Evolutionary conservation across 352 stramenopile genomes (phyloP).

Genomic region (Phytophthora syringae): DNA sequence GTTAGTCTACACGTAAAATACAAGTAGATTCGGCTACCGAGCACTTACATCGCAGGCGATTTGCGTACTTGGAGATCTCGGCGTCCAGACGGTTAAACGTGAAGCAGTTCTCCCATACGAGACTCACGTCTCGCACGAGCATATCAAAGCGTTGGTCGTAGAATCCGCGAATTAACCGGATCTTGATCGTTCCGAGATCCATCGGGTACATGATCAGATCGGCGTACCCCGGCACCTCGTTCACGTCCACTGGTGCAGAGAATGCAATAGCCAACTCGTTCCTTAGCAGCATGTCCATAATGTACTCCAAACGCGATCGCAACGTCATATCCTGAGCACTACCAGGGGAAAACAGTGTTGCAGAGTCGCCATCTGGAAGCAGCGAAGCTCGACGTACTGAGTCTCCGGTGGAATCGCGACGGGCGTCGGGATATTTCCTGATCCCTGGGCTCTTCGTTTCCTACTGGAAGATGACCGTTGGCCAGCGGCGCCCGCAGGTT

Average conservation of each 20-base stretch:
- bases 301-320: constrained; percentile 57
- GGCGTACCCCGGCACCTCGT: constrained; percentile 74
- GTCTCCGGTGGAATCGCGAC: constrained; percentile 15
- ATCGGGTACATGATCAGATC: constrained; percentile 86
- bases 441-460: constrained; percentile 47
- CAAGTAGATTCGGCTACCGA: not conserved
- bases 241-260: constrained; percentile 65
- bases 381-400: constrained; percentile 60
- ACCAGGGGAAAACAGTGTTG: constrained; percentile 35
- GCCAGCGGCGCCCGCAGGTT: constrained; percentile 20
- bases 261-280: constrained; percentile 78
- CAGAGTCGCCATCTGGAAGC: constrained; percentile 56
- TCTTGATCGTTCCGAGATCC: constrained; percentile 92
- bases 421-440: constrained; percentile 11
- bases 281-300: constrained; percentile 66
- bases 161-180: constrained; percentile 67
- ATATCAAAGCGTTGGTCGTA: constrained; percentile 69
- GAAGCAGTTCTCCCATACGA: constrained; percentile 89
- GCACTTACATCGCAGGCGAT: constrained; percentile 78
- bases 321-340: constrained; percentile 58
- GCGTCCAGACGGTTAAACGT: constrained; percentile 81
- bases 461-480: constrained; percentile 46
- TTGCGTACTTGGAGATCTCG: constrained; percentile 82
- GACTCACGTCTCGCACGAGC: constrained; percentile 68
- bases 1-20: not conserved